Base-by-base conservation (phyloP, 129 eudicot genomes). In the Centaurea solstitialis region DNA sequence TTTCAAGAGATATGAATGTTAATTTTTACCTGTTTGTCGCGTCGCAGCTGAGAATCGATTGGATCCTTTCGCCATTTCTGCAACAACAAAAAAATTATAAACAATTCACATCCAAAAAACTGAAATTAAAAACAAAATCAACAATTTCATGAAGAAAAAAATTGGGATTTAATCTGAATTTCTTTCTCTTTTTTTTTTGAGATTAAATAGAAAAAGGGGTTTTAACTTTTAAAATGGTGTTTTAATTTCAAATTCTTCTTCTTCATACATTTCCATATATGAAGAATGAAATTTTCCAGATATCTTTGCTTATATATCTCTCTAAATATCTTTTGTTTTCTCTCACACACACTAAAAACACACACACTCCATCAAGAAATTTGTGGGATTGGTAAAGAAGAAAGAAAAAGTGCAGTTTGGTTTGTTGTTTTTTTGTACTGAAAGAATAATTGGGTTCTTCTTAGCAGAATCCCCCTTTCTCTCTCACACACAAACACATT, bases 41-140 rank as follows among this genome's bases (percentile, higher is more conserved):
- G 65, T 82, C 85, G 57, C 72, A 76, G 43, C 72, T 70, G 50
- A 61, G 30, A 76, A 69, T 82, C 85, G 76, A 82, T 24, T 76
- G 77, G 71, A 68, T 75, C 77, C 85, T 76, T 82, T 82, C 86
- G 70, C 73, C 86, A 76, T 82, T 30, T 76, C 81, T 82, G 77
- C 86, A 82, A 75, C n/a, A n/a, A n/a, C n/a, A n/a, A 76, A 61
- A 17, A 61, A 23, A 1, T 68, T n/a, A 77, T n/a, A 22, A 20
- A 65, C 6, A 73, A 47, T 43, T 21, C 50, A 17, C 33, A 75
- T 77, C 23, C 35, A 7, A 17, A 64, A 74, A 41, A 18, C 64
- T 0, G 10, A 40, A 67, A 67, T 77, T 5, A 8, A 15, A 2
- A 41, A 40, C 9, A 41, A 67, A 41, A 41, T 68, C 40, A 61